Conservation (phyloP, 163 green algal species). For the Scenedesmus sp. region DNA sequence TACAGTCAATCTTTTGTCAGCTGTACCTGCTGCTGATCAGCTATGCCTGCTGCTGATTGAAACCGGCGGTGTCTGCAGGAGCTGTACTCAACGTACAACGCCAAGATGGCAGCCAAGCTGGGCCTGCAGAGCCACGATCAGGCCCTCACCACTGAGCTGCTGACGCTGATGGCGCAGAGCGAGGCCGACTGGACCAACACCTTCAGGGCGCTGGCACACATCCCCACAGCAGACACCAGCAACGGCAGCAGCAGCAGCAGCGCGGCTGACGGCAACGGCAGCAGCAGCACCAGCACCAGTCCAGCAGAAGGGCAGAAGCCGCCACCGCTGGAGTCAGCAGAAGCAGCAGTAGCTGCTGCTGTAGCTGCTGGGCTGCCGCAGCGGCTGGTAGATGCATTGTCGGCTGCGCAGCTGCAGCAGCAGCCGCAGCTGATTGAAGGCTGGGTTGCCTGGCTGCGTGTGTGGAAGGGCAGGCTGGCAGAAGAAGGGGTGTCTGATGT, state of each 20-base stretch:
- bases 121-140: slow-evolving; percentile 79
- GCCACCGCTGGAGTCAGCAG: background rate
- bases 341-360: background rate
- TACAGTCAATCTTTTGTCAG: background rate
- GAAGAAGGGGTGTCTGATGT: slow-evolving; percentile 66
- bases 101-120: slow-evolving; percentile 81
- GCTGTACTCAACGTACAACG: slow-evolving; percentile 73
- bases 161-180: slow-evolving; percentile 83
- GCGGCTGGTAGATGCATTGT: slow-evolving; percentile 51
- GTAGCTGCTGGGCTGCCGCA: slow-evolving; percentile 45
- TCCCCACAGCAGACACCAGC: slow-evolving; percentile 23
- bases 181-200: slow-evolving; percentile 93
- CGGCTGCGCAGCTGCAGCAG: slow-evolving; percentile 51
- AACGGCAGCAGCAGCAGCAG: slow-evolving; percentile 34
- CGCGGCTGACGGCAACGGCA: slow-evolving; percentile 21
- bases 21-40: too few species aligned
- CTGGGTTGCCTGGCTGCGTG: slow-evolving; percentile 78
- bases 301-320: slow-evolving; percentile 16
- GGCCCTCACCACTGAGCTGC: slow-evolving; percentile 67
- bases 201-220: slow-evolving; percentile 68
- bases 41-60: too few species aligned
- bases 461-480: slow-evolving; percentile 60
- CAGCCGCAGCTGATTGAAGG: slow-evolving; percentile 60
- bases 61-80: slow-evolving; percentile 53
- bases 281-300: slow-evolving; percentile 17